Conservation (phyloP, 192 early-diverging fungal species). For the Rhizoclosmatium globosum region DNA sequence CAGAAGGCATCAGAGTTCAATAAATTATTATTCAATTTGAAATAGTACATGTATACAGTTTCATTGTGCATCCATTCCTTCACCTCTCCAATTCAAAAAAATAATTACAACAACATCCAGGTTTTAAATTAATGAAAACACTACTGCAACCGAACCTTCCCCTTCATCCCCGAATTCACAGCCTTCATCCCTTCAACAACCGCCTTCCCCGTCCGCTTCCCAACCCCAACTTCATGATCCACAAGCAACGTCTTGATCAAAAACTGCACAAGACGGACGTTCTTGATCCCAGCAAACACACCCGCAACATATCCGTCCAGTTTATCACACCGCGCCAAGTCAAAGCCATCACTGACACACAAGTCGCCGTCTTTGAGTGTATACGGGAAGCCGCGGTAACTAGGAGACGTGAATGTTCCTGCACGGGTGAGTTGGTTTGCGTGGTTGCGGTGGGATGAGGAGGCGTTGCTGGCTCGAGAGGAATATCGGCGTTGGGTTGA, state of each 20-base stretch:
- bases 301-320: slow-evolving; percentile 29
- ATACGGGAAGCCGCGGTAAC: slow-evolving; percentile 1
- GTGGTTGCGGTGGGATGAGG: background rate
- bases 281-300: background rate
- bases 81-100: no score
- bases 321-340: background rate
- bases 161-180: slow-evolving; percentile 32
- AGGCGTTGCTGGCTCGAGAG: slow-evolving; percentile 4
- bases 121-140: no score
- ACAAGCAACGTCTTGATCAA: slow-evolving; percentile 29
- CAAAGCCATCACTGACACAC: slow-evolving; percentile 9
- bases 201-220: slow-evolving; percentile 23
- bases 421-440: background rate
- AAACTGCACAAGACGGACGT: slow-evolving; percentile 20
- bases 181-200: slow-evolving; percentile 28
- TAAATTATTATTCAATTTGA: no score
- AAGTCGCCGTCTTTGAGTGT: slow-evolving; percentile 3
- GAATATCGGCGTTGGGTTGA: background rate
- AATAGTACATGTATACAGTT: no score
- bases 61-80: no score
- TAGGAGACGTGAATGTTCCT: background rate
- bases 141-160: slow-evolving; percentile 7
- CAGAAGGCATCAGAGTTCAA: no score
- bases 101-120: no score
- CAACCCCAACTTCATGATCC: slow-evolving; percentile 33